These are phyloP conservation scores for Camellia lanceoleosa DNA, from an alignment of 148 eudicot genomes.

Conservation along the genomic window DNA sequence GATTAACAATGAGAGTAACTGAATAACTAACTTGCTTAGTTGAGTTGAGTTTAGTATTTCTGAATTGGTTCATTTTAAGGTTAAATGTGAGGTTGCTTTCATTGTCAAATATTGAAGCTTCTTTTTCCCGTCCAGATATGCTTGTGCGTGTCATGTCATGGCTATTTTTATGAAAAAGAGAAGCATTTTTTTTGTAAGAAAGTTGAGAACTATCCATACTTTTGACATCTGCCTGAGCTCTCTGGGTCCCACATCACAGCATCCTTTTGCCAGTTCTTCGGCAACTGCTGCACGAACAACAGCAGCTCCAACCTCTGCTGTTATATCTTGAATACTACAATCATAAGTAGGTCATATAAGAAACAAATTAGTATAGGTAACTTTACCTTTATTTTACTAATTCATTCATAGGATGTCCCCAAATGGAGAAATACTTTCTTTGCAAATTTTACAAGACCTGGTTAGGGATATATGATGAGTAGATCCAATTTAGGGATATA, in stretches of 20 bases:
- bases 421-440: background rate
- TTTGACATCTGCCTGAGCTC: slow-evolving; percentile 78
- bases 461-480: background rate
- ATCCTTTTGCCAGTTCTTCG: slow-evolving; percentile 86
- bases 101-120: no score
- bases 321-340: no score
- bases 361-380: no score
- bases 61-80: no score
- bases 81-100: no score
- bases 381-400: no score
- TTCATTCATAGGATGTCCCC: background rate
- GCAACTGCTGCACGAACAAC: slow-evolving; percentile 70
- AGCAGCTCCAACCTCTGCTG: slow-evolving; percentile 90
- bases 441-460: background rate
- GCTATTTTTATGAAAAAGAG: background rate
- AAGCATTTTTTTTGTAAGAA: slow-evolving; percentile 6
- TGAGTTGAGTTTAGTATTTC: no score
- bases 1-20: no score
- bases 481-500: background rate
- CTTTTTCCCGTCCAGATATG: no score
- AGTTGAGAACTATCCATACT: slow-evolving; percentile 39
- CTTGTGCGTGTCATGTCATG: background rate
- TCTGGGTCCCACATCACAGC: slow-evolving; percentile 66
- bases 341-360: no score
- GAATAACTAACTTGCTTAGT: no score